Conservation (phyloP, 1,284 basidiomycete genomes). For the Polyporus tsugae region DNA sequence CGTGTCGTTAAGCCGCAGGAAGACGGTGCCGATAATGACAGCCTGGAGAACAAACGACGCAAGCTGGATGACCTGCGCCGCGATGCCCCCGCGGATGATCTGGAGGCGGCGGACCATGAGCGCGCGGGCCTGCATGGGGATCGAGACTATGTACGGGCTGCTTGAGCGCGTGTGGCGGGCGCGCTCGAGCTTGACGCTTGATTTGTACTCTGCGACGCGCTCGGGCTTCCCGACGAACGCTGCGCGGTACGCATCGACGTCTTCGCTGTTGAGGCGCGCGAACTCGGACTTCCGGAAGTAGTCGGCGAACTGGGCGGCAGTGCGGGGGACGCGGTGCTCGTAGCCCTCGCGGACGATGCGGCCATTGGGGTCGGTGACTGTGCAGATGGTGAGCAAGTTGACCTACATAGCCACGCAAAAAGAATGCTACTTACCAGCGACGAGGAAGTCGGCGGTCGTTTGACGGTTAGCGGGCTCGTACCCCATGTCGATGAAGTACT, state of each 20-base stretch:
- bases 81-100: conserved; percentile 67
- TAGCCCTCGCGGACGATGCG: conserved; percentile 53
- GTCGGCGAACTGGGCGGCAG: conserved; percentile 57
- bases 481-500: conserved; percentile 71
- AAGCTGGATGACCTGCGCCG: conserved; percentile 47
- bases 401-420: background rate
- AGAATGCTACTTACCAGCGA: conserved; percentile 42
- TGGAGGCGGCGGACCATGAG: conserved; percentile 74
- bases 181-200: conserved; percentile 60
- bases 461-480: conserved; percentile 63
- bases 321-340: conserved; percentile 54
- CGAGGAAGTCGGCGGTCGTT: conserved; percentile 69
- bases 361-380: conserved; percentile 58
- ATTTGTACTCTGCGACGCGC: conserved; percentile 49
- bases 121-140: conserved; percentile 67
- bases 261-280: conserved; percentile 50
- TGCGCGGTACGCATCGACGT: conserved; percentile 53
- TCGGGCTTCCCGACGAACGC: conserved; percentile 46
- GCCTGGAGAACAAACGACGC: conserved; percentile 66
- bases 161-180: conserved; percentile 45
- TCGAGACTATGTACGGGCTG: conserved; percentile 43
- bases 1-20: conserved; percentile 65
- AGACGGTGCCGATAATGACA: conserved; percentile 82
- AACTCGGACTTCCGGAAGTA: conserved; percentile 54
- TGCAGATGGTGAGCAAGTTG: conserved; percentile 25